Evolutionary conservation across 169 alveolate genomes (phyloP).

Genomic region (Plasmodium vivax): DNA sequence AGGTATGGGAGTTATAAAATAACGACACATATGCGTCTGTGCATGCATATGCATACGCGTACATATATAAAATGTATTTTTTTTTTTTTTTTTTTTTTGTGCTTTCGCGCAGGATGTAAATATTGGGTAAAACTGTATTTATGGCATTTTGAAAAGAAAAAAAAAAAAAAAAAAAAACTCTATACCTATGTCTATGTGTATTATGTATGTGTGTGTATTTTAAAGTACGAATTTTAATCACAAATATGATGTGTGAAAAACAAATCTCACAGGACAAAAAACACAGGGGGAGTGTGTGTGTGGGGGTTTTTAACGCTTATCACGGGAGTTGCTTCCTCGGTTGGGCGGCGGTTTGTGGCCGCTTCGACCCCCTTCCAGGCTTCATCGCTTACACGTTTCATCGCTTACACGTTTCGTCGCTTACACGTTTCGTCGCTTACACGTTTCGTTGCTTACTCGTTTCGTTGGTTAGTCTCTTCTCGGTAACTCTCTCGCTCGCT

Average conservation of each 20-base stretch:
- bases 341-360: no score
- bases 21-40: not conserved
- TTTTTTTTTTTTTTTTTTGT: not conserved
- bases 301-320: not conserved
- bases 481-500: no score
- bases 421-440: no score
- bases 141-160: not conserved
- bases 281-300: not conserved
- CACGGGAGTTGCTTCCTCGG: not conserved
- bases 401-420: no score
- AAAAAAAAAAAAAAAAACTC: no score
- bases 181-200: no score
- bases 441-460: no score
- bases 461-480: no score
- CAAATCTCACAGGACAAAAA: not conserved
- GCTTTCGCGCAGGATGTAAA: not conserved
- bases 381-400: no score
- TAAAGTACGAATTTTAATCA: not conserved
- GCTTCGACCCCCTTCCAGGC: no score
- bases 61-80: not conserved
- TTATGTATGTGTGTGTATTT: not conserved
- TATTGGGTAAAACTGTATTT: not conserved
- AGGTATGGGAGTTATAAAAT: not conserved
- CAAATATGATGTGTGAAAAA: not conserved
- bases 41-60: not conserved